Evolutionary conservation across 805 yeast genomes (phyloP), one percentile per base, ranked within the genome.

Genomic region (Saturnispora hagleri): DNA sequence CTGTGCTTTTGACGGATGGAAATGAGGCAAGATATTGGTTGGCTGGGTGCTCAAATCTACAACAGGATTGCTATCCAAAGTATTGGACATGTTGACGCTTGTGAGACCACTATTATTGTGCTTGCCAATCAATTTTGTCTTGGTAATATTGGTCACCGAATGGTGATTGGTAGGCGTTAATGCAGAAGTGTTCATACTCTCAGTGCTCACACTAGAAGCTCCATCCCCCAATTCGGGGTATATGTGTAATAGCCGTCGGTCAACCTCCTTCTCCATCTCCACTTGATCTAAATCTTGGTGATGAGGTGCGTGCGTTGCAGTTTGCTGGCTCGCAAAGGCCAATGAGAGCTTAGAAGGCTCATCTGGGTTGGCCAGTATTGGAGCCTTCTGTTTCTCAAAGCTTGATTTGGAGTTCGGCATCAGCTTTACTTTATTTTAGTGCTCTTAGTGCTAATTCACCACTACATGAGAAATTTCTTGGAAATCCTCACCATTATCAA

Each of bases 271-370:
- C n/a, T 53, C 56, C 31, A 59, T 61, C 26, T 57, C 60, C 33
- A 55, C 58, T 24, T 58, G 63, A 31, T 60, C 65, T 31, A 57
- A 52, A 33, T 61, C 59, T 43, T 61, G 35, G 12, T 9, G 17
- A 13, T 18, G 26, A 43, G 46, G 36, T 24, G 26, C 44, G 13
- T 41, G 44, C 5, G 17, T 28, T 17, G 47, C 13, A 45, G 65
- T 20, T 57, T 53, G 38, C 60, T 38, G 42, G 22, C 42, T 38
- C 54, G 33, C 33, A 45, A 65, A 53, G 17, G 68, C 69, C 38
- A 65, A 47, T 8, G 69, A 65, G 13, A 65, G 53, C 48, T 65
- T 65, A 5, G 68, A 64, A 9, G 48, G 43, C 7, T 46, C 50
- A 7, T 48, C 49, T 6, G 26, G 47, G 15, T 12, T 58, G 62